A percentile compares a stretch with the other conserved stretches of the same genome.
phyloP scores from a whole-genome alignment of 2,329 filamentous ascomycete species.

The Ophiocordyceps australis region DNA sequence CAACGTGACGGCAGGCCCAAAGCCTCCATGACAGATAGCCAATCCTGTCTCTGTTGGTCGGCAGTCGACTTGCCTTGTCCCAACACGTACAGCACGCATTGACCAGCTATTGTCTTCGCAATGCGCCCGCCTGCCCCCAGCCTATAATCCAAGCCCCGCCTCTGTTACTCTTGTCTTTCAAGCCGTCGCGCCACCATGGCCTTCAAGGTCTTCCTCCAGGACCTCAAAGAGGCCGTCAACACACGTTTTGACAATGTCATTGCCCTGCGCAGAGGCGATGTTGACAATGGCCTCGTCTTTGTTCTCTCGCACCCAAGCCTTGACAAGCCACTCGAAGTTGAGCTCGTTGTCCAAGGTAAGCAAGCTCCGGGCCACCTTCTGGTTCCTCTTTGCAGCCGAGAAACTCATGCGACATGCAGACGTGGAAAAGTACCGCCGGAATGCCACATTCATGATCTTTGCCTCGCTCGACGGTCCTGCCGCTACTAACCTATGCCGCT shows the following conservation, averaged over 20 bases:
- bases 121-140: no score
- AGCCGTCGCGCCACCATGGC: conserved; percentile 29
- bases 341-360: conserved; percentile 16
- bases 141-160: no score
- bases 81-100: no score
- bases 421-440: conserved; percentile 17
- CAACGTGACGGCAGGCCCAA: no score
- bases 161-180: no score
- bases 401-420: conserved; percentile 5
- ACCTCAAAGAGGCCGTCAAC: conserved; percentile 22
- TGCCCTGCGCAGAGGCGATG: conserved; percentile 40
- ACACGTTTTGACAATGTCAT: conserved; percentile 29
- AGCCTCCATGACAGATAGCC: no score
- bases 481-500: conserved; percentile 17
- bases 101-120: no score
- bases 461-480: conserved; percentile 17
- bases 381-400: neutral
- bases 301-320: conserved; percentile 19
- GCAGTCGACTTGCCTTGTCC: no score
- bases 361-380: neutral
- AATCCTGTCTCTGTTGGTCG: no score
- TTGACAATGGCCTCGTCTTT: conserved; percentile 57
- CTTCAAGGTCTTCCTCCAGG: conserved; percentile 43
- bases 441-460: conserved; percentile 22
- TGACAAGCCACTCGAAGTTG: conserved; percentile 14